phyloP scores from a whole-genome alignment of 1,284 basidiomycete genomes.

The Boletus semigastroideus region DNA sequence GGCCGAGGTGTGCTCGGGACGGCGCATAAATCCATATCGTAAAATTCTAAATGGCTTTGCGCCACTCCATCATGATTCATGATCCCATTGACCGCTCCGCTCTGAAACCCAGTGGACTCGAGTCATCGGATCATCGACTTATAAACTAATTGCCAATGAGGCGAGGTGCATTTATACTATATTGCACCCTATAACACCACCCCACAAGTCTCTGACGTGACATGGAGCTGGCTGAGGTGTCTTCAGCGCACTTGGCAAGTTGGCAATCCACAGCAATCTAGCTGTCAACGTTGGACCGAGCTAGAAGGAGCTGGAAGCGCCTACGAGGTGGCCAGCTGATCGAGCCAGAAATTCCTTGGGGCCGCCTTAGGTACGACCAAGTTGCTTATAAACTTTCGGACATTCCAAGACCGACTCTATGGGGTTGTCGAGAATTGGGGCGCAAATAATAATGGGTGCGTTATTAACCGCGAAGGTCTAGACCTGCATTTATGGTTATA shows the following conservation, averaged over 20 bases:
- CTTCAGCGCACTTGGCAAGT: not conserved
- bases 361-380: not conserved
- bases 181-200: not conserved
- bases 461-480: slow-evolving; percentile 1
- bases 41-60: too few species aligned
- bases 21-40: not conserved
- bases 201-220: not conserved
- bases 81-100: too few species aligned
- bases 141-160: not conserved
- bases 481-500: not conserved
- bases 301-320: not conserved
- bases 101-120: too few species aligned
- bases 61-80: too few species aligned
- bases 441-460: not conserved
- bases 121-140: not conserved
- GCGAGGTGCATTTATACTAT: too few species aligned
- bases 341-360: too few species aligned
- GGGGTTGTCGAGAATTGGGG: not conserved
- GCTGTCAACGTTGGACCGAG: not conserved
- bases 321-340: too few species aligned
- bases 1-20: not conserved
- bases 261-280: not conserved
- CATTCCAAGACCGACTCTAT: not conserved
- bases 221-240: not conserved
- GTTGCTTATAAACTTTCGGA: not conserved